A percentile compares a stretch with the other conserved stretches of the same genome.
Conservation (phyloP, 768 basidiomycete species). For the Phlegmacium glaucopus region DNA sequence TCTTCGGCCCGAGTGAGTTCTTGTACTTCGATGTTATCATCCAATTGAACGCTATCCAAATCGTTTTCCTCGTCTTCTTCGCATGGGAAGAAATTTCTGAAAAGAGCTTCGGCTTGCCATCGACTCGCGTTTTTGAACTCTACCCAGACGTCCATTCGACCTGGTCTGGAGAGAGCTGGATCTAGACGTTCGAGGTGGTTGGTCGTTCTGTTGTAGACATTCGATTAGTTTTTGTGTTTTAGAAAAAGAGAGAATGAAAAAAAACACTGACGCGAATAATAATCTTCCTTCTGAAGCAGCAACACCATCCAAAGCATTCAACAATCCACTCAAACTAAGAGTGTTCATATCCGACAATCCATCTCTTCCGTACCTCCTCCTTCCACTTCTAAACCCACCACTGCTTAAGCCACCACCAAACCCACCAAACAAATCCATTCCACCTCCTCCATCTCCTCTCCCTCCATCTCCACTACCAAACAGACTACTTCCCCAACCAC, state of each 20-base stretch:
- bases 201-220: slow-evolving; percentile 54
- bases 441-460: slow-evolving; percentile 6
- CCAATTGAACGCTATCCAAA: too few species aligned
- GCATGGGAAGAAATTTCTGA: slow-evolving; percentile 89
- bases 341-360: slow-evolving; percentile 74
- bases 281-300: slow-evolving; percentile 85
- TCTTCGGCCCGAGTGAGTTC: too few species aligned
- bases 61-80: slow-evolving; percentile 40
- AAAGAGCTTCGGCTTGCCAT: slow-evolving; percentile 82
- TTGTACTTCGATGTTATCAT: too few species aligned
- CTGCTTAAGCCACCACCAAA: slow-evolving; percentile 9
- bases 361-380: slow-evolving; percentile 32
- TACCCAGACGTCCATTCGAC: slow-evolving; percentile 90
- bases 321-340: slow-evolving; percentile 72
- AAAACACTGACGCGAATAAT: slow-evolving; percentile 78
- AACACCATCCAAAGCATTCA: slow-evolving; percentile 86
- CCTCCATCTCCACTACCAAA: background rate
- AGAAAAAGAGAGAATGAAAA: slow-evolving; percentile 1
- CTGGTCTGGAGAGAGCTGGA: slow-evolving; percentile 87
- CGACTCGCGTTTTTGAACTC: slow-evolving; percentile 86
- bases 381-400: slow-evolving; percentile 26
- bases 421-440: slow-evolving; percentile 11
- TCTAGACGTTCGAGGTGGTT: slow-evolving; percentile 92
- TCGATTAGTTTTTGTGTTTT: background rate
- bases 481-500: slow-evolving; percentile 1